Evolutionary conservation across 164 flowering plant genomes (phyloP), one percentile per base, ranked within the genome.

Genomic region (Chloranthus sessilifolius): DNA sequence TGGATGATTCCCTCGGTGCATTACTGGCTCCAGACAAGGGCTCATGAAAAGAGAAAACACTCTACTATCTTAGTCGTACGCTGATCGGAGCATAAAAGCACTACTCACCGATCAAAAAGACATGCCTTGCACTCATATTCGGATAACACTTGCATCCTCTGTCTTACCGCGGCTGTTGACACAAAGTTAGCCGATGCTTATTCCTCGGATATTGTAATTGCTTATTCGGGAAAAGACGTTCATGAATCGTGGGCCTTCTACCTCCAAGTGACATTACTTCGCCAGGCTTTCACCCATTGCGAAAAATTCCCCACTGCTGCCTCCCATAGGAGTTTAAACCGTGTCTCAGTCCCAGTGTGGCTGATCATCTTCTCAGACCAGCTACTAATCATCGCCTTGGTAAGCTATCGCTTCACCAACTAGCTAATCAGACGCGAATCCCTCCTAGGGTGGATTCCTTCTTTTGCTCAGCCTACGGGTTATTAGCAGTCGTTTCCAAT

Each of bases 341-440:
- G 10, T 30, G 34, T 30, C 34, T 5, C 34, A 30, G 34, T 30
- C 34, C 10, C 5, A 30, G 10, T 30, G 34, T 30, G 34, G 34
- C 34, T 30, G 41, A 37, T 15, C 41, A 37, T 37, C 41, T n/a
- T 37, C n/a, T 37, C 16, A 19, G 17, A 37, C 17, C 41, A 37
- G 12, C 41, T 37, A 15, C 17, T 37, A 6, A 37, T 37, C 41
- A 37, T 37, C 41, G 41, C 41, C 41, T 37, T 37, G 41, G 41
- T 37, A 37, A 37, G 41, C 17, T 37, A 37, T 37, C 6, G 15
- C 41, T 19, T 37, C 34, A 30, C 34, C 34, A 30, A 30, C 10
- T 30, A 30, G 34, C 34, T 30, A 30, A 5, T 30, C 34, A 30
- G 34, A 30, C 5, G 34, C 10, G 21, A 37, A 7, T 19, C n/a